phyloP scores from a whole-genome alignment of 495 filamentous ascomycete species.

The Penicillium pulvis region DNA sequence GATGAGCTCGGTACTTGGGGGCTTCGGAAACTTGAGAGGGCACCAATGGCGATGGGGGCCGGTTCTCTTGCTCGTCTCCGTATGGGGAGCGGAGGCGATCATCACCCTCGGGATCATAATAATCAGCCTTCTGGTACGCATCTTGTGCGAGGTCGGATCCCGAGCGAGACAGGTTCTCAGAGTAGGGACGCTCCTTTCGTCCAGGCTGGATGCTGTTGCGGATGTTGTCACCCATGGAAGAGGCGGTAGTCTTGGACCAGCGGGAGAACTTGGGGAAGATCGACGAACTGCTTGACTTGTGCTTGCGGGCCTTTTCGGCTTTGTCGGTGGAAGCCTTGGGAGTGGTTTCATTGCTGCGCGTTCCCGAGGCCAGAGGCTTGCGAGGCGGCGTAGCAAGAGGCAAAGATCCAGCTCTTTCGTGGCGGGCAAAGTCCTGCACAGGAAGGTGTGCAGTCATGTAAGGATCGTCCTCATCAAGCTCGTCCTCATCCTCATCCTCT shows the following conservation, averaged over 20 bases:
- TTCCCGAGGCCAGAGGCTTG: constrained; percentile 53
- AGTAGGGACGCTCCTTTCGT: constrained; percentile 54
- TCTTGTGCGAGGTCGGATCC: constrained; percentile 63
- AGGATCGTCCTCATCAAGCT: constrained; percentile 55
- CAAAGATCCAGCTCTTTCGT: constrained; percentile 60
- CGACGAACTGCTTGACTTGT: constrained; percentile 85
- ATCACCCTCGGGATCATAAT: constrained; percentile 64
- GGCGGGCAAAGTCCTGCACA: constrained; percentile 35
- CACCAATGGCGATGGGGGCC: constrained; percentile 63
- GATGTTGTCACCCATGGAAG: constrained; percentile 62
- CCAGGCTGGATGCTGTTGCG: constrained; percentile 52
- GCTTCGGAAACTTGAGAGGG: constrained; percentile 72
- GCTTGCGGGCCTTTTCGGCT: constrained; percentile 79
- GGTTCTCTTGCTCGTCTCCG: constrained; percentile 55
- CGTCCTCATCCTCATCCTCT: constrained; percentile 72
- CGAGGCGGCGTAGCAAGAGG: constrained; percentile 77
- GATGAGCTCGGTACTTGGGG: constrained; percentile 88
- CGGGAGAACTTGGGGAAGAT: constrained; percentile 93
- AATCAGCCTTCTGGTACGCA: constrained; percentile 65
- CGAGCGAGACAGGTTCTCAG: constrained; percentile 62
- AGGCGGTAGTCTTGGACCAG: constrained; percentile 95
- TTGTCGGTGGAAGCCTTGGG: constrained; percentile 51
- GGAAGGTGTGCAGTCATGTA: constrained; percentile 49
- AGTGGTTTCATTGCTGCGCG: constrained; percentile 73
- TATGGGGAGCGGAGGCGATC: constrained; percentile 73